Percentiles rank a stretch among this genome's conserved stretches.
phyloP scores from a whole-genome alignment of 148 eudicot genomes.

The Spergularia marina region DNA sequence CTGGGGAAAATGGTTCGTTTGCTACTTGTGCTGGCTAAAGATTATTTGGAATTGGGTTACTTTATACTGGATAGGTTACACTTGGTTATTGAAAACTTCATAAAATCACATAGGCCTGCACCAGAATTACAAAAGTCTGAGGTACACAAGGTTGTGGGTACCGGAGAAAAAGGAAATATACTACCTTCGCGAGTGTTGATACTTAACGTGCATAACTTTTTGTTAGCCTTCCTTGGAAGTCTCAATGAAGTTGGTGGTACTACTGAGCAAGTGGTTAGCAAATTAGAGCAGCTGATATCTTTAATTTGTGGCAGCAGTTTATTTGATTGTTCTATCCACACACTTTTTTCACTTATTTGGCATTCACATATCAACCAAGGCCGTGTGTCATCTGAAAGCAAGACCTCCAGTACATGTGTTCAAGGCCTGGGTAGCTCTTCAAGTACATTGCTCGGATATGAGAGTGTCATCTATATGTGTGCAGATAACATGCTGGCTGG shows the following conservation, averaged over 20 bases:
- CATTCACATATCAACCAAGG: conserved; percentile 31
- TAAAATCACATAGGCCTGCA: conserved; percentile 27
- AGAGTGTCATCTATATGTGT: conserved; percentile 35
- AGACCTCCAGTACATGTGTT: conserved; percentile 20
- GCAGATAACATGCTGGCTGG: conserved; percentile 46
- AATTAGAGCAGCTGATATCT: conserved; percentile 38
- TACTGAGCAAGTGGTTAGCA: conserved; percentile 33
- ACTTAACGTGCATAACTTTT: conserved; percentile 36
- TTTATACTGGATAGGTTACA: conserved; percentile 46
- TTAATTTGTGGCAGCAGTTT: conserved; percentile 40
- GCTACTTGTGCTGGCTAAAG: conserved; percentile 39
- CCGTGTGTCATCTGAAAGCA: conserved; percentile 22
- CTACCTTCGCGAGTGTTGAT: conserved; percentile 32
- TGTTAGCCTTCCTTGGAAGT: conserved; percentile 45
- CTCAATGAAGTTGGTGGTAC: conserved; percentile 33
- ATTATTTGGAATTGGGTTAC: conserved; percentile 39
- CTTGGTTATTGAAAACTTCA: conserved; percentile 31
- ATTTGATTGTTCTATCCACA: conserved; percentile 48
- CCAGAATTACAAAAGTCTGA: conserved; percentile 25
- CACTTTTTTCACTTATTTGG: conserved; percentile 46
- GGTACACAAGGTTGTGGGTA: conserved; percentile 32
- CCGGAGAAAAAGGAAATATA: conserved; percentile 20
- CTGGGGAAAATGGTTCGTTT: conserved; percentile 42
- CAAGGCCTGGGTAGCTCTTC: conserved; percentile 21
- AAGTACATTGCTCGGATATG: conserved; percentile 29